phyloP scores from a whole-genome alignment of 495 filamentous ascomycete species.

The Cladorrhinum samala region DNA sequence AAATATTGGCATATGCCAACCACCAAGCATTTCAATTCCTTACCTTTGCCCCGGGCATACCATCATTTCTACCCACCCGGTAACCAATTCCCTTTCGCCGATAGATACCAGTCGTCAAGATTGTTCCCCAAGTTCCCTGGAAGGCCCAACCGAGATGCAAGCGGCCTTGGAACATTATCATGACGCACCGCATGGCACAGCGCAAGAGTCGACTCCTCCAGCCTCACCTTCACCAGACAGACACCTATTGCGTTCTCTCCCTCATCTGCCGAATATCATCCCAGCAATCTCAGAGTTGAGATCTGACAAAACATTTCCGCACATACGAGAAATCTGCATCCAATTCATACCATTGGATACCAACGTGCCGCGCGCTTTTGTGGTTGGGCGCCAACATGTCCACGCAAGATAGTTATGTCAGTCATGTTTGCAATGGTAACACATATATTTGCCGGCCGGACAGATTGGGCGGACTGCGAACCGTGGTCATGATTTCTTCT shows the following conservation, averaged over 20 bases:
- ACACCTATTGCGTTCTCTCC: not conserved
- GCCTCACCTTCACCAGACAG: not conserved
- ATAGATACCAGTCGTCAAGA: not conserved
- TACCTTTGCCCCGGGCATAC: not conserved
- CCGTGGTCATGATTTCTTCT: not conserved
- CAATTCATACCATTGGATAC: not conserved
- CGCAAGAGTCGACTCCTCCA: not conserved
- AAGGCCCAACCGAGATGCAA: no score
- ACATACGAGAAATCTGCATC: not conserved
- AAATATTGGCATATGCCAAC: slow-evolving; percentile 6
- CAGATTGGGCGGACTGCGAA: not conserved
- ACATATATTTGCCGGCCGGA: no score
- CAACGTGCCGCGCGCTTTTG: not conserved
- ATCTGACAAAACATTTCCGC: not conserved
- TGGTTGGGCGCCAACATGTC: slow-evolving; percentile 1
- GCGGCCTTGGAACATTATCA: no score
- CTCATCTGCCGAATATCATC: not conserved
- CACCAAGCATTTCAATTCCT: slow-evolving; percentile 1
- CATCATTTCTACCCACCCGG: not conserved
- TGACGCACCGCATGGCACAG: not conserved
- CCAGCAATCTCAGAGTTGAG: not conserved
- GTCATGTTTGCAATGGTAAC: no score
- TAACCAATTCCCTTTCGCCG: not conserved
- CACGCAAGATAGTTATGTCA: not conserved
- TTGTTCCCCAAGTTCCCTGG: not conserved